Evolutionary conservation across 257 asterid genomes (phyloP), one percentile per base, ranked within the genome.

Genomic region (Ilex asprella): DNA sequence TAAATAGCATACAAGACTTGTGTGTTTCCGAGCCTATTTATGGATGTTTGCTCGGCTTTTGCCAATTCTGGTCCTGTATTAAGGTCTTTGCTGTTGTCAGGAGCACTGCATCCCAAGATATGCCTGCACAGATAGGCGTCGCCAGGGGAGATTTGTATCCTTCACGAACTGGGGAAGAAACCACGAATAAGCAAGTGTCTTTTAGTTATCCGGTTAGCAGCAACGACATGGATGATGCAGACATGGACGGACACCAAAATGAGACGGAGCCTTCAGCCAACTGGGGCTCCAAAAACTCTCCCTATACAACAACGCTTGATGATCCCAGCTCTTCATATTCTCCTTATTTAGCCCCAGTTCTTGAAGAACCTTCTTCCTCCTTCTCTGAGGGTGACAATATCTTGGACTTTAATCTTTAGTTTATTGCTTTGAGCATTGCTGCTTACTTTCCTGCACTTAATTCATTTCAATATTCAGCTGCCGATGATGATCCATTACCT

Each of bases 321-420:
- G 99, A 93, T 71, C 91, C 97, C 64, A 87, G 76, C 86, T 82
- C 94, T 62, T 79, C 95, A 3, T 85, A 76, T 78, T 80, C 90
- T 67, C 88, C 93, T 54, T 78, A 73, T 78, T 84, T 93, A 63
- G 86, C 97, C n/a, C 91, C 97, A 55, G 97, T 93, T 76, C 91
- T 82, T 21, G 97, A 87, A 85, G 99, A 89, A 70, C 97, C 94
- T 70, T 79, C 95, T 35, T 85, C 99, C 47, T 89, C 99, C 32
- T 85, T 77, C 77, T 93, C 95, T 27, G 99, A 93, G 81, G 99
- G 97, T 93, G 60, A 65, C 82, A 63, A 63, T 55, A 65, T 15
- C 60, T 60, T 65, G 65, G 6, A 0, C 52, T 46, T 1, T 46
- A 46, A 46, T 14, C 13, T 2, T 15, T 53, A 6, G 15, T 53